phyloP scores from a whole-genome alignment of 2,329 filamentous ascomycete genomes.

The Claviceps sp. region DNA sequence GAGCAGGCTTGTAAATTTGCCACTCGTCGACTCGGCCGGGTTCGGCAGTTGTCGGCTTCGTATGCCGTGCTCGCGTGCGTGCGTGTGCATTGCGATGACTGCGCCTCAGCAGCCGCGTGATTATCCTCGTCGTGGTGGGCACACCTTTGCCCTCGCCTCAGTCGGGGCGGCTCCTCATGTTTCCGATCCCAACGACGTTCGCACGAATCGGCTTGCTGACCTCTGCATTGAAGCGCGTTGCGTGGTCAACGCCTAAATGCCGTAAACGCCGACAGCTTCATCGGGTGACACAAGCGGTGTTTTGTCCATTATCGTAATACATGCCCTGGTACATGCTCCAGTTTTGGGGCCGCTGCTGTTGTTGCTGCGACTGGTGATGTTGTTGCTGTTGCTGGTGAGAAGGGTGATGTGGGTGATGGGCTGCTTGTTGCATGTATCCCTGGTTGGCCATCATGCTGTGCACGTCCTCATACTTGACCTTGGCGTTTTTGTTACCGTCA shows the following conservation, averaged over 20 bases:
- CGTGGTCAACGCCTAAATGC: background rate
- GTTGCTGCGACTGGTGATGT: slow-evolving; percentile 14
- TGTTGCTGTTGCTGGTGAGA: slow-evolving; percentile 9
- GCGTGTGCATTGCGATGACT: too few relatives aligned
- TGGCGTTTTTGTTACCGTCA: slow-evolving; percentile 21
- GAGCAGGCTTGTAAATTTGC: background rate
- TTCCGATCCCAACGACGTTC: too few relatives aligned
- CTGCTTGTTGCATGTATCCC: slow-evolving; percentile 15
- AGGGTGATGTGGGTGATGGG: background rate
- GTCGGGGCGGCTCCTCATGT: too few relatives aligned
- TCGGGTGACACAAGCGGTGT: slow-evolving; percentile 5
- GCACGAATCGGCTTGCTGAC: too few relatives aligned
- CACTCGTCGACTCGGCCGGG: background rate
- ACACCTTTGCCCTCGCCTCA: too few relatives aligned
- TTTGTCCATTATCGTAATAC: slow-evolving; percentile 14
- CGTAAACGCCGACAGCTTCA: background rate
- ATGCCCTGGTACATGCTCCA: slow-evolving; percentile 21
- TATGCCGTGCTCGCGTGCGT: background rate
- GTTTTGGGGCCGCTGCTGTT: slow-evolving; percentile 15
- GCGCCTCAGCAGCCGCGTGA: too few relatives aligned
- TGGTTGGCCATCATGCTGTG: slow-evolving; percentile 11
- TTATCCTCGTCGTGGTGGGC: too few relatives aligned
- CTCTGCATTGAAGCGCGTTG: background rate
- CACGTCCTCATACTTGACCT: slow-evolving; percentile 27
- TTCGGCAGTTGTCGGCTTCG: background rate